These are phyloP conservation scores for Balakata baccata DNA, from an alignment of 345 rosid genomes.

Conservation along the genomic window DNA sequence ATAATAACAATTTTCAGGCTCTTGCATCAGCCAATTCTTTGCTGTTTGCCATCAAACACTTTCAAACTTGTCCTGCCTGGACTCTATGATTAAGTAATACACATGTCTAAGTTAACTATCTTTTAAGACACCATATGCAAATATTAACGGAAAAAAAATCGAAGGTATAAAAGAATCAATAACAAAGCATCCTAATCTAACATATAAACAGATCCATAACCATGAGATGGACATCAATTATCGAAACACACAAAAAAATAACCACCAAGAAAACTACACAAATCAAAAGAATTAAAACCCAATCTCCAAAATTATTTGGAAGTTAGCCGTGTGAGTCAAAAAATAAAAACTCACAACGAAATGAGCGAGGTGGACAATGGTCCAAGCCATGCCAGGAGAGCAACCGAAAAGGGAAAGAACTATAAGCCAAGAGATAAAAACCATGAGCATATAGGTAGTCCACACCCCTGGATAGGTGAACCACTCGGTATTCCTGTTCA, in stretches of 20 bases:
- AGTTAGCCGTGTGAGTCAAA: not conserved
- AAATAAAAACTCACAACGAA: slow-evolving; percentile 38
- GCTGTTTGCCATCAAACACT: slow-evolving; percentile 1
- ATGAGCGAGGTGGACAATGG: slow-evolving; percentile 71
- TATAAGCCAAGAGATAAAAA: slow-evolving; percentile 69
- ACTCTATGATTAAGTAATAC: not conserved
- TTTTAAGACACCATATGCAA: not conserved
- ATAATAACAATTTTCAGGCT: not conserved
- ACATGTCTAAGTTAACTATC: not conserved
- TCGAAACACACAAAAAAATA: not conserved
- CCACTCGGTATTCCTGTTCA: slow-evolving; percentile 86
- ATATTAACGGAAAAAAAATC: not conserved
- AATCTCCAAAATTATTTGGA: not conserved
- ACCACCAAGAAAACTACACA: not conserved
- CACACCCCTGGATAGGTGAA: slow-evolving; percentile 84
- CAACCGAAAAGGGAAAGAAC: slow-evolving; percentile 60
- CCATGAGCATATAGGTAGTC: slow-evolving; percentile 64
- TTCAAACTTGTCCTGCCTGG: not conserved
- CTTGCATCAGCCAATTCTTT: not conserved
- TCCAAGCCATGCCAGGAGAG: slow-evolving; percentile 84
- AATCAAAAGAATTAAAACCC: not conserved
- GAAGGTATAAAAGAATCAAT: not conserved
- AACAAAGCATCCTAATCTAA: not conserved
- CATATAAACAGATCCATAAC: slow-evolving; percentile 7
- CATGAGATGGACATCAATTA: not conserved